Base-by-base conservation (phyloP, 139 green algal species). In the Micractinium sp. region DNA sequence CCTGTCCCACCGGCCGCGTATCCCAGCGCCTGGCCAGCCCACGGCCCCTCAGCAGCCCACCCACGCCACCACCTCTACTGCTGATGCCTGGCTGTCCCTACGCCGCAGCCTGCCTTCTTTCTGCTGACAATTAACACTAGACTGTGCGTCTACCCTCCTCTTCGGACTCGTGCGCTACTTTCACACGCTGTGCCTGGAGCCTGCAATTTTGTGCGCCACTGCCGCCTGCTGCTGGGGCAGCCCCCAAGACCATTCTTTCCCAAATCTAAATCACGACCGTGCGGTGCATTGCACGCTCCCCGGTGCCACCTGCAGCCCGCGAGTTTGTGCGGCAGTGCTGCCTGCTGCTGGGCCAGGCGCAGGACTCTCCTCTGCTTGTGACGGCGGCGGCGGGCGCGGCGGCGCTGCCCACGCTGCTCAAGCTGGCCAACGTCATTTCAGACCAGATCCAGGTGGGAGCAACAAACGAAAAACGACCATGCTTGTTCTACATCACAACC, bases 361-460 rank as follows among this genome's bases (percentile, higher is more conserved):
- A 91, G 35, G 93, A 98, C 86, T 97, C 92, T 81, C 97, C 97
- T 13, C 93, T 99, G 75, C 92, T 96, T 15, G 95, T 98, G 66
- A 89, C 89, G 2, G 89, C 97, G 12, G 94, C 97, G 2, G 97
- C 97, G 7, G 97, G 97, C 27, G 85, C 91, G 7, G 85, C 95
- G 22, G 97, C 96, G 47, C 94, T 99, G 82, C 97, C 97, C 12
- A 93, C 89, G 29, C 92, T 99, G 73, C 92, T 98, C 39, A 99
- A 99, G 93, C 91, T 99, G 27, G 94, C 94, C 0, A 82, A 83
- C 0, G 90, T 99, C 15, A 81, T 87, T 23, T 36, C 25, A 19
- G 67, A 87, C 38, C 25, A 29, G 0, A 93, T 97, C 91, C 91
- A 89, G 38, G 87, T 85, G 36, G 85, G 85, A 15, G 60, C n/a